A percentile compares a stretch with the other conserved stretches of the same genome.
These are phyloP conservation scores for Quercus phellos DNA, from an alignment of 331 rosid species.

Conservation along the genomic window DNA sequence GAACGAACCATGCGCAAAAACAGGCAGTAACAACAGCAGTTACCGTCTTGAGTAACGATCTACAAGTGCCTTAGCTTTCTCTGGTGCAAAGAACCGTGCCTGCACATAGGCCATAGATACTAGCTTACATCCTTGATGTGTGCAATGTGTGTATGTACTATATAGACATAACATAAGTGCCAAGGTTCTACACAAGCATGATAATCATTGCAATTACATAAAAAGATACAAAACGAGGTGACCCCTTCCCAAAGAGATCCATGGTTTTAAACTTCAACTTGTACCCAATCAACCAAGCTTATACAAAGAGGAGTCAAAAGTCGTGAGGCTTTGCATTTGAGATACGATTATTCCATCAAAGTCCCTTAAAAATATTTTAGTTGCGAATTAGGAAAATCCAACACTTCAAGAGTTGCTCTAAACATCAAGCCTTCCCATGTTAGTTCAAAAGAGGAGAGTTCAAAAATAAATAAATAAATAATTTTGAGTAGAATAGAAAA, in stretches of 20 bases:
- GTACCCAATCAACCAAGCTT: neutral
- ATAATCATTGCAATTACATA: neutral
- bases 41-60: slow-evolving; percentile 58
- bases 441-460: no score
- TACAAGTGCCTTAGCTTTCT: slow-evolving; percentile 76
- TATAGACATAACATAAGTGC: neutral
- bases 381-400: no score
- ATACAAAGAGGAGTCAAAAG: neutral
- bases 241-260: no score
- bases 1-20: neutral
- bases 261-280: neutral
- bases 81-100: slow-evolving; percentile 93
- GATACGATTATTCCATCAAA: no score
- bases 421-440: no score
- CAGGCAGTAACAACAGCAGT: neutral
- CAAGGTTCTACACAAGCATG: neutral
- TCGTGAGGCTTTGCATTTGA: no score
- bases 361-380: no score
- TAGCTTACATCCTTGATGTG: neutral
- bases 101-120: slow-evolving; percentile 26
- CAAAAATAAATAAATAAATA: no score
- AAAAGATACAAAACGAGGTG: neutral
- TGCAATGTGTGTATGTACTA: neutral
- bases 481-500: no score
- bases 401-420: no score